Base-by-base conservation (phyloP, 192 early-diverging fungal species). In the Funneliformis mosseae region DNA sequence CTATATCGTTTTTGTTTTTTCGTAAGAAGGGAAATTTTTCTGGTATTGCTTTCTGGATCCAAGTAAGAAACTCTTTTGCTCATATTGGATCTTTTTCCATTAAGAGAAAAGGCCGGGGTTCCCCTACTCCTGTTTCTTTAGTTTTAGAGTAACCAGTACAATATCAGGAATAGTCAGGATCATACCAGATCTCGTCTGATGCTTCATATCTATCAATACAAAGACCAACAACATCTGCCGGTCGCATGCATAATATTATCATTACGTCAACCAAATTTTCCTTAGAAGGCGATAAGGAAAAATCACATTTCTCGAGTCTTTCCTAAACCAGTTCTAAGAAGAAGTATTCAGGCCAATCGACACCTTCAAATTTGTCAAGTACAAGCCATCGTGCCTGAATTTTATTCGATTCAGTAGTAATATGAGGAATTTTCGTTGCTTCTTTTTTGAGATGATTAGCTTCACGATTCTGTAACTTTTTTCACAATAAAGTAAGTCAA, bases 181-280 rank as follows among this genome's bases (percentile, higher is more conserved):
- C n/a, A n/a, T n/a, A n/a, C n/a, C n/a, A n/a, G n/a, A n/a, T 25
- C 8, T 16, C 38, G 8, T 25, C 28, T 25, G 41, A 14, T 46
- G 27, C 16, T 71, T 71, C 38, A 71, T 71, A 71, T 43, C 8
- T 71, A 71, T 71, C 16, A 46, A 71, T 71, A 71, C 12, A 43
- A 42, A 71, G 69, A 42, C 27, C 27, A 39, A 3, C 45, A 45
- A 71, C 41, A 71, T 71, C 69, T 71, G 69, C 69, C 38, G 41
- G 69, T 43, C 69, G 8, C 69, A 71, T 71, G 38, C 16, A 71
- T 71, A 71, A 71, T 41, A 71, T 71, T 71, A 71, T 42, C 69
- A 71, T 71, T 71, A 71, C 12, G 38, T 71, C n/a, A n/a, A n/a
- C n/a, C n/a, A n/a, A n/a, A n/a, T n/a, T n/a, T n/a, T n/a, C n/a